Base-by-base conservation (phyloP, 108 stramenopile species). In the Pseudonitzschia multiseries region DNA sequence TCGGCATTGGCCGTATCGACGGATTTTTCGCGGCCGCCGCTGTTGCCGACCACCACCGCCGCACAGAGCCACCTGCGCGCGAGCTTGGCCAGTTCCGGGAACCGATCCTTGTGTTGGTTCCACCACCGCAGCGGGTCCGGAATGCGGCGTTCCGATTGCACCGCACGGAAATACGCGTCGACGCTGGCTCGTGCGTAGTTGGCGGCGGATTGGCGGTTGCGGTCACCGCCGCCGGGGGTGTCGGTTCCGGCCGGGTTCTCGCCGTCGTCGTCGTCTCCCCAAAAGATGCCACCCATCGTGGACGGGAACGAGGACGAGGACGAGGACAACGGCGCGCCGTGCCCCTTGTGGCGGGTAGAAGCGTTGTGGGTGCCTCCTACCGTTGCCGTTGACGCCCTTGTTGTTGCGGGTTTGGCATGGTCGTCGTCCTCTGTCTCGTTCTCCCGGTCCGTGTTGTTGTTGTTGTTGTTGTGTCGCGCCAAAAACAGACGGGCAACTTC, bases 271-370 rank as follows among this genome's bases (percentile, higher is more conserved):
- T 67, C 65, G 26, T 79, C 78, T 0, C 78, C 78, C 70, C 62
- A 79, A 46, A 79, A 79, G n/a, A 79, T 52, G 1, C 78, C 78
- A 41, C 64, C 78, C 78, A 79, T 79, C 13, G 78, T 73, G 20
- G 75, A 70, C n/a, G 36, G 26, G 48, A n/a, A 51, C 20, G 50
- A 51, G 9, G 17, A 51, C n/a, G 36, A 36, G 6, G 36, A 36
- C 36, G 36, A 36, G 6, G 53, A 8, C 21, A 24, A 4, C 2
- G 53, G 8, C 24, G 53, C 22, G 4, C n/a, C n/a, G n/a, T n/a
- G n/a, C n/a, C n/a, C n/a, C n/a, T n/a, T n/a, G n/a, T n/a, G n/a
- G n/a, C n/a, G n/a, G n/a, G n/a, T n/a, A n/a, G n/a, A n/a, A n/a
- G n/a, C n/a, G n/a, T n/a, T n/a, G n/a, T n/a, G n/a, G n/a, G n/a